Evolutionary conservation across 2,329 filamentous ascomycete species (phyloP), one percentile per base, ranked within the genome.

Genomic region (Diplodia scrobiculata): DNA sequence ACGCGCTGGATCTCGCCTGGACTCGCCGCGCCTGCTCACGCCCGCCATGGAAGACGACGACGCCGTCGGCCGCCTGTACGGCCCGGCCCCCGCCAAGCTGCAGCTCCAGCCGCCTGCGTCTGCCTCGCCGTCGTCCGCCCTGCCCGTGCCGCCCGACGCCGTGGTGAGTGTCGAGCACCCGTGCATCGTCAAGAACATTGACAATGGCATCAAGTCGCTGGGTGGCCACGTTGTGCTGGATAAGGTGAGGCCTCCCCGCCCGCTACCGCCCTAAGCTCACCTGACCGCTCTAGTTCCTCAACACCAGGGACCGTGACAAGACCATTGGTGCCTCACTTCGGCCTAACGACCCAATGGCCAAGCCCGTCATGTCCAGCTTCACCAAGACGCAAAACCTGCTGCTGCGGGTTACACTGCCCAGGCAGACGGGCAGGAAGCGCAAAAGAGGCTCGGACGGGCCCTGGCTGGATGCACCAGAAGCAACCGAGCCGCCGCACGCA

Each of bases 351-450:
- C 89, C 89, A 2, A 87, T 91, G 72, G 88, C 90, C 72, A 89
- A 90, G 71, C 91, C 91, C 9, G 82, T 97, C 68, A 82, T 89
- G 70, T 97, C 94, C 7, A 88, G 89, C 50, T 90, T 89, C 73
- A 86, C 89, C 36, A 80, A 86, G 21, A 90, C 91, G 10, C 91
- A 92, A 74, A 96, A 97, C 73, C 80, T 98, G 21, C 83, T 98
- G 21, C 82, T 99, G 63, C 93, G 92, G 75, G 84, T 99, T 65
- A 92, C 89, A 0, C 87, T 98, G 0, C 94, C 95, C 0, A 95
- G 89, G 76, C 84, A 91, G 66, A 97, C 92, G 2, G 93, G 93
- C 2, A 86, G 92, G 68, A 96, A 91, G 78, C 86, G 93, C 67
- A 97, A 93, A 79, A 84, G 89, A 71, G 92, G 91, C n/a, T 87